A percentile compares a stretch with the other conserved stretches of the same genome.
Evolutionary conservation across 495 filamentous ascomycete species (phyloP).

Genomic region (Penicillium roqueforti): DNA sequence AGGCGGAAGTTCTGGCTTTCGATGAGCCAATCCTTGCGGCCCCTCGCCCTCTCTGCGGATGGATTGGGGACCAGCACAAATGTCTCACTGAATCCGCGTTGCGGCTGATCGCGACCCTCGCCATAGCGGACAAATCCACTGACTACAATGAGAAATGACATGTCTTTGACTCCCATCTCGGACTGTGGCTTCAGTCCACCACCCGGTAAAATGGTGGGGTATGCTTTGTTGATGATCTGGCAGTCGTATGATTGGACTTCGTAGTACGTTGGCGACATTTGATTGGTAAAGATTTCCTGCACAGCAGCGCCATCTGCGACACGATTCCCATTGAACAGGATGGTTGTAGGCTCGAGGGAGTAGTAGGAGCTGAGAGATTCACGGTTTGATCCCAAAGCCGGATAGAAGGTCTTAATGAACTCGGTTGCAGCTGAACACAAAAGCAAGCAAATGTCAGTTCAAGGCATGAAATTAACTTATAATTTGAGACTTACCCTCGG

Average conservation of each 20-base stretch:
- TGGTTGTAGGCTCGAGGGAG: constrained; percentile 45
- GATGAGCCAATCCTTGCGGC: constrained; percentile 58
- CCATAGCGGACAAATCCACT: constrained; percentile 64
- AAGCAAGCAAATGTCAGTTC: constrained; percentile 4
- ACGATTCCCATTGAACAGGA: constrained; percentile 63
- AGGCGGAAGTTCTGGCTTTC: constrained; percentile 69
- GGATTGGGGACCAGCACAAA: constrained; percentile 76
- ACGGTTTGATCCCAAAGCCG: constrained; percentile 53
- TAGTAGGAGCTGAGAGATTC: constrained; percentile 55
- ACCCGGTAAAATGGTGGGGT: constrained; percentile 37
- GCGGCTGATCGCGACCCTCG: constrained; percentile 48
- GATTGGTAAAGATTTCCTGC: constrained; percentile 55
- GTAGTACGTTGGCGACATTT: constrained; percentile 58
- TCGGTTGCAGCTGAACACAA: constrained; percentile 40
- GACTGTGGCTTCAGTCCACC: constrained; percentile 34
- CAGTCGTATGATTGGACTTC: constrained; percentile 66
- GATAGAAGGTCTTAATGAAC: constrained; percentile 52
- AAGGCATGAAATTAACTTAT: background rate
- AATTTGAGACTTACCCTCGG: constrained; percentile 36
- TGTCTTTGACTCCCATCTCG: constrained; percentile 47
- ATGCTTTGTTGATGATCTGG: constrained; percentile 68
- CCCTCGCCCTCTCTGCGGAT: constrained; percentile 47
- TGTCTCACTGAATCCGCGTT: constrained; percentile 67
- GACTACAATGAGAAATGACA: constrained; percentile 66
- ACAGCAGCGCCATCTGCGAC: constrained; percentile 53